These are phyloP conservation scores for Cryptococcus maquisensis DNA, from an alignment of 1,284 basidiomycete species.

Conservation along the genomic window DNA sequence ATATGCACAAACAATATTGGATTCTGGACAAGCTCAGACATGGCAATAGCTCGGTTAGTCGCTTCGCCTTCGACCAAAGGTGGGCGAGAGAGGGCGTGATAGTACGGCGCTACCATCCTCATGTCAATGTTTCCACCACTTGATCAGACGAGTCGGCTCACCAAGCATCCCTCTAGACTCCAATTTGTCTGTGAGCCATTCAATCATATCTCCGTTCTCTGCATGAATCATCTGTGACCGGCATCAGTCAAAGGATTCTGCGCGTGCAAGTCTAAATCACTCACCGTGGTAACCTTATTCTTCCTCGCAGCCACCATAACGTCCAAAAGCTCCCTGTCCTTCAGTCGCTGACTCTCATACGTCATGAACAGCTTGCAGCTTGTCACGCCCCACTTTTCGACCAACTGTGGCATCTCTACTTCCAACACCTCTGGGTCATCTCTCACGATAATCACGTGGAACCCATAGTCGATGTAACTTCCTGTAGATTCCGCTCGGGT, in stretches of 20 bases:
- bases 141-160: not conserved
- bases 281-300: constrained; percentile 14
- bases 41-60: constrained; percentile 28
- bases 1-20: constrained; percentile 36
- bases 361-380: constrained; percentile 19
- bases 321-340: constrained; percentile 16
- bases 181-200: constrained; percentile 18
- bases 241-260: not conserved
- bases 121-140: constrained; percentile 4
- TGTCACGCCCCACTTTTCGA: constrained; percentile 10
- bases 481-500: constrained; percentile 8
- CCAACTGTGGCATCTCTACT: constrained; percentile 13
- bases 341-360: constrained; percentile 9
- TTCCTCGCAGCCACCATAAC: constrained; percentile 16
- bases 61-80: constrained; percentile 32
- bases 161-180: constrained; percentile 4
- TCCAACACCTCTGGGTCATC: constrained; percentile 9
- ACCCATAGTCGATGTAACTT: constrained; percentile 15
- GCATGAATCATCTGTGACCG: constrained; percentile 17
- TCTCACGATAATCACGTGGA: constrained; percentile 16
- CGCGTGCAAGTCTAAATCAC: not conserved
- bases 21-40: constrained; percentile 27
- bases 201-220: constrained; percentile 20
- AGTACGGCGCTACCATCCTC: constrained; percentile 6
- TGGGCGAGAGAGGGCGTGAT: constrained; percentile 25